Conservation (phyloP, 805 yeast genomes). For the Debaryomyces tyrocola region DNA sequence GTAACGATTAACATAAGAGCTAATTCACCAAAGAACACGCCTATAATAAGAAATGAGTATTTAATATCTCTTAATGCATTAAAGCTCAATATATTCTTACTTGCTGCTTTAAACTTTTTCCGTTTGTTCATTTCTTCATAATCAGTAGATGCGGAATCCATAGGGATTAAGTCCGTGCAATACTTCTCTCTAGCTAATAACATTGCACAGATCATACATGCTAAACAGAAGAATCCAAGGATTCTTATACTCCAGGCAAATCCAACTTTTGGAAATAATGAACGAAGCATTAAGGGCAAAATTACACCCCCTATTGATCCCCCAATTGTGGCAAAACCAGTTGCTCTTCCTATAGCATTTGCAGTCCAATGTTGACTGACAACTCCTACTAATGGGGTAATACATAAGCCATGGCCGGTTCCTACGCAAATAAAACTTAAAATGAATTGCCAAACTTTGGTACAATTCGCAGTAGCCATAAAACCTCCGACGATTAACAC, state of each 20-base stretch:
- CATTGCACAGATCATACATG: conserved; percentile 22
- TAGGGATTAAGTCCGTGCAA: neutral
- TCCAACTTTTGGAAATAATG: conserved; percentile 26
- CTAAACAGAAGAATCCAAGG: conserved; percentile 21
- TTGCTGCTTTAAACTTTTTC: neutral
- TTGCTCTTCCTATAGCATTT: conserved; percentile 49
- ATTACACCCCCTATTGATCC: conserved; percentile 33
- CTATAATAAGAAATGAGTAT: conserved; percentile 26
- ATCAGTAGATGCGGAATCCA: conserved; percentile 1
- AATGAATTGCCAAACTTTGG: conserved; percentile 58
- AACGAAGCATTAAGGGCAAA: conserved; percentile 26
- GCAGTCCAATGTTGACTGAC: conserved; percentile 64
- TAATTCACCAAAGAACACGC: conserved; percentile 32
- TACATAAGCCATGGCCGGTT: conserved; percentile 57
- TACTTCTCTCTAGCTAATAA: conserved; percentile 28
- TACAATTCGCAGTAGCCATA: conserved; percentile 57
- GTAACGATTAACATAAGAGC: conserved; percentile 28
- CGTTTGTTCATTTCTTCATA: conserved; percentile 1
- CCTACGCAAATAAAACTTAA: conserved; percentile 59
- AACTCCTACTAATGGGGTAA: conserved; percentile 61
- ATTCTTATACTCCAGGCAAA: conserved; percentile 31
- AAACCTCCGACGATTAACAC: conserved; percentile 47
- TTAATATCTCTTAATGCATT: conserved; percentile 18
- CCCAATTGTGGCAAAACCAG: conserved; percentile 28
- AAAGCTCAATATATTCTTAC: conserved; percentile 5